Conservation (phyloP, 352 stramenopile genomes). For the Pythium rhizo-oryzae region DNA sequence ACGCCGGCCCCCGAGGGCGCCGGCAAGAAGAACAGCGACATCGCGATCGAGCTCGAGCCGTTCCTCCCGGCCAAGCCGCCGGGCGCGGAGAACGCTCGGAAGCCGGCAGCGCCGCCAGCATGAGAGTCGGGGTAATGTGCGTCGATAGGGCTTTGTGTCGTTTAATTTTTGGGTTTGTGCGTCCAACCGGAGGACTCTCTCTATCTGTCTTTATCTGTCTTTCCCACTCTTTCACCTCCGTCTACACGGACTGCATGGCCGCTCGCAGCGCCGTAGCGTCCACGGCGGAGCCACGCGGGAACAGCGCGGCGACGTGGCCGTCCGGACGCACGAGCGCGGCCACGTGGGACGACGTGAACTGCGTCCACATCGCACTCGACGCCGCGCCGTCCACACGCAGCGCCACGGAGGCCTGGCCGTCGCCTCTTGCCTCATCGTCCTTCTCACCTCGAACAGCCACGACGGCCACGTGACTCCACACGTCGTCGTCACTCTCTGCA, state of each 20-base stretch:
- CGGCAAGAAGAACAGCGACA: slow-evolving; percentile 49
- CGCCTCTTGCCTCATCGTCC: not conserved
- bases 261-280: not conserved
- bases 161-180: no score
- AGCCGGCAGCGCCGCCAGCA: not conserved
- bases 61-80: slow-evolving; percentile 32
- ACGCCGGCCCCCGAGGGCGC: slow-evolving; percentile 21
- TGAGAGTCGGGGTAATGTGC: not conserved
- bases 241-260: slow-evolving; percentile 8
- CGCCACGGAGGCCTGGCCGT: not conserved
- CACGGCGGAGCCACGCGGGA: slow-evolving; percentile 21
- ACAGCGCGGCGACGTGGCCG: slow-evolving; percentile 75
- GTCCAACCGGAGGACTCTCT: no score
- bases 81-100: not conserved
- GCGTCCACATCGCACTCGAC: slow-evolving; percentile 37
- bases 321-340: slow-evolving; percentile 79
- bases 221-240: no score
- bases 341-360: slow-evolving; percentile 37
- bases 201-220: not conserved
- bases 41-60: slow-evolving; percentile 40
- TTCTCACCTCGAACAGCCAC: not conserved
- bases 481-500: not conserved
- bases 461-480: slow-evolving; percentile 22
- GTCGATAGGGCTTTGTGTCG: no score
- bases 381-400: slow-evolving; percentile 1